phyloP scores from a whole-genome alignment of 345 rosid genomes.

The Hibiscus syriacus region DNA sequence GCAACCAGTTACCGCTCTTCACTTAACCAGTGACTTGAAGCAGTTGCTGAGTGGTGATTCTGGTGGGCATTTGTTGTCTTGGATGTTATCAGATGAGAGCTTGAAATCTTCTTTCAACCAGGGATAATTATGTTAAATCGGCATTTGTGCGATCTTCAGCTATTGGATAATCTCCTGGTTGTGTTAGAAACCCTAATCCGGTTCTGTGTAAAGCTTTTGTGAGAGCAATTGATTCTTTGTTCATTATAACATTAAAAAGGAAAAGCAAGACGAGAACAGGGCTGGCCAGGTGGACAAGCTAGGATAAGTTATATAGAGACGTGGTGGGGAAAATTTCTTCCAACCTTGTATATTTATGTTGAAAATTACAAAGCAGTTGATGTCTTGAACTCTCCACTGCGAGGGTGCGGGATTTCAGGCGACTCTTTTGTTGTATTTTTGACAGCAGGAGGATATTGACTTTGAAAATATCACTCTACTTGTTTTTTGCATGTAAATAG shows the following conservation, averaged over 20 bases:
- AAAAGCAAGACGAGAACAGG: slow-evolving; percentile 16
- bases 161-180: slow-evolving; percentile 12
- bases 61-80: slow-evolving; percentile 74
- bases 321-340: neutral
- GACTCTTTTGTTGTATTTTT: slow-evolving; percentile 16
- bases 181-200: slow-evolving; percentile 10
- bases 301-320: neutral
- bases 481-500: slow-evolving; percentile 30
- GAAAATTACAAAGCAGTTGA: neutral
- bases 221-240: slow-evolving; percentile 6
- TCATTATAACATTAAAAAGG: neutral
- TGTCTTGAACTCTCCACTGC: slow-evolving; percentile 8
- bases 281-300: slow-evolving; percentile 19
- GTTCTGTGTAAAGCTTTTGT: slow-evolving; percentile 13
- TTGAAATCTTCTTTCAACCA: slow-evolving; percentile 51
- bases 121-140: slow-evolving; percentile 27
- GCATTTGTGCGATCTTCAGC: slow-evolving; percentile 8
- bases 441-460: slow-evolving; percentile 14
- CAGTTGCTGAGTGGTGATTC: slow-evolving; percentile 94
- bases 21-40: slow-evolving; percentile 70
- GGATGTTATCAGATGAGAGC: slow-evolving; percentile 81
- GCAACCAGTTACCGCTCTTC: slow-evolving; percentile 81
- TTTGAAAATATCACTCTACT: slow-evolving; percentile 12
- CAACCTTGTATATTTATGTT: neutral
- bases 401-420: slow-evolving; percentile 8